Evolutionary conservation across 1,284 basidiomycete genomes (phyloP).

Genomic region (Sanghuangporus weigelae): DNA sequence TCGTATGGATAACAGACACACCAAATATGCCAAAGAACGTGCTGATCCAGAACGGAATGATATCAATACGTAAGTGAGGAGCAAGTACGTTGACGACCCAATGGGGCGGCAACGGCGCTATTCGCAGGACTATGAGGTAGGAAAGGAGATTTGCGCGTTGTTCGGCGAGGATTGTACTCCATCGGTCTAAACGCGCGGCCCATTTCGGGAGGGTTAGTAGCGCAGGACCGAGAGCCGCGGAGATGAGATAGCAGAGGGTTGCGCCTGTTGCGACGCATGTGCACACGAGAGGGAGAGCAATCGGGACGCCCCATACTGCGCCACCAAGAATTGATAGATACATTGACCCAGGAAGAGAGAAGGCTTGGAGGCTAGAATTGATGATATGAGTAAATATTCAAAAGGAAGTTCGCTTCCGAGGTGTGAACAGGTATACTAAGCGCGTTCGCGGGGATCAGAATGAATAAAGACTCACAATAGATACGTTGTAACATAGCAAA

Average conservation of each 20-base stretch:
- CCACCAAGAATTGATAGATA: constrained; percentile 96
- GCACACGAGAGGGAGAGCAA: constrained; percentile 55
- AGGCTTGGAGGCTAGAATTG: constrained; percentile 79
- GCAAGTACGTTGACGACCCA: constrained; percentile 94
- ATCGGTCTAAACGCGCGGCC: constrained; percentile 74
- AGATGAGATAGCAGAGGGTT: constrained; percentile 89
- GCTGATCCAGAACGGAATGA: constrained; percentile 85
- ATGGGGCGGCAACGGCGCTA: constrained; percentile 94
- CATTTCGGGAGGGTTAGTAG: constrained; percentile 83
- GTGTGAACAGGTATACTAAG: constrained; percentile 6
- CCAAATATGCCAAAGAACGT: constrained; percentile 91
- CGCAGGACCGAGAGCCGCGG: constrained; percentile 84
- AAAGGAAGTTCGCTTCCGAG: too few species aligned
- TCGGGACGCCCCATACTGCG: constrained; percentile 91
- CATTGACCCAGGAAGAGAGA: constrained; percentile 96
- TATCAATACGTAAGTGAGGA: constrained; percentile 87
- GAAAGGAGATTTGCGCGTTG: constrained; percentile 80
- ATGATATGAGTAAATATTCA: neutral
- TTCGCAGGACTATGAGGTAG: constrained; percentile 89
- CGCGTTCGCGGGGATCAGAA: neutral
- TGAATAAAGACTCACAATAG: constrained; percentile 65
- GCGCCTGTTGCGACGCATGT: constrained; percentile 90
- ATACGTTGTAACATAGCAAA: constrained; percentile 85
- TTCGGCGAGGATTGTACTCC: constrained; percentile 67
- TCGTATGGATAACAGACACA: constrained; percentile 91